A percentile compares a stretch with the other conserved stretches of the same genome.
phyloP scores from a whole-genome alignment of 176 grass and related monocot species.

The Chrysopogon serrulatus region DNA sequence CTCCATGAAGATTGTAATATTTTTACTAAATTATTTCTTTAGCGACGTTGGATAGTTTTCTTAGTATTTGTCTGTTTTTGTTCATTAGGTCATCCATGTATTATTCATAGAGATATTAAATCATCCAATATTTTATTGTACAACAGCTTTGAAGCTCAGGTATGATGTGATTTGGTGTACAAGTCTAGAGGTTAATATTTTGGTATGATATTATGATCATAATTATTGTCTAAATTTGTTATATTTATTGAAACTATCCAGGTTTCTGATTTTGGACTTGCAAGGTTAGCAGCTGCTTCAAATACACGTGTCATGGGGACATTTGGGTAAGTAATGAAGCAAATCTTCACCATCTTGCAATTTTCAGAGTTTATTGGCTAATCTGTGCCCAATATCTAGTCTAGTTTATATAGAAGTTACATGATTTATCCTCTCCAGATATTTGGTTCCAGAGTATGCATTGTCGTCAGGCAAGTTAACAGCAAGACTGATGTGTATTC shows the following conservation, averaged over 20 bases:
- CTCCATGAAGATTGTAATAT: slow-evolving; percentile 96
- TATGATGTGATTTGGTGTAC: slow-evolving; percentile 25
- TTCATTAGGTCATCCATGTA: slow-evolving; percentile 80
- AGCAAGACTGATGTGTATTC: slow-evolving; percentile 93
- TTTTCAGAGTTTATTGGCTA: background rate
- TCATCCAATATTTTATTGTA: slow-evolving; percentile 96
- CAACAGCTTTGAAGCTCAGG: slow-evolving; percentile 92
- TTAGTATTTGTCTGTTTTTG: slow-evolving; percentile 17
- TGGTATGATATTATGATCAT: background rate
- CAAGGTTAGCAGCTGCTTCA: slow-evolving; percentile 75
- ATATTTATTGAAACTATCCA: slow-evolving; percentile 14
- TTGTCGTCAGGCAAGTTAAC: slow-evolving; percentile 80
- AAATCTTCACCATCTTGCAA: background rate
- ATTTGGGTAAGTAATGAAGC: slow-evolving; percentile 59
- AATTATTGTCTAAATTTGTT: background rate
- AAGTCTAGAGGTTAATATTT: background rate
- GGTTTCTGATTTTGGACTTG: slow-evolving; percentile 99
- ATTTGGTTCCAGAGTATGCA: slow-evolving; percentile 93
- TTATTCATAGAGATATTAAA: slow-evolving; percentile 98
- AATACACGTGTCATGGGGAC: slow-evolving; percentile 92
- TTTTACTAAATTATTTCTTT: background rate
- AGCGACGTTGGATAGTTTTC: slow-evolving; percentile 22
- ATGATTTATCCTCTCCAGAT: slow-evolving; percentile 42
- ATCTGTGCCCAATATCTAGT: background rate
- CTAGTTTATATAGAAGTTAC: slow-evolving; percentile 1